Evolutionary conservation across 176 grass and related monocot species (phyloP), one percentile per base, ranked within the genome.

Genomic region (Avena atlantica): DNA sequence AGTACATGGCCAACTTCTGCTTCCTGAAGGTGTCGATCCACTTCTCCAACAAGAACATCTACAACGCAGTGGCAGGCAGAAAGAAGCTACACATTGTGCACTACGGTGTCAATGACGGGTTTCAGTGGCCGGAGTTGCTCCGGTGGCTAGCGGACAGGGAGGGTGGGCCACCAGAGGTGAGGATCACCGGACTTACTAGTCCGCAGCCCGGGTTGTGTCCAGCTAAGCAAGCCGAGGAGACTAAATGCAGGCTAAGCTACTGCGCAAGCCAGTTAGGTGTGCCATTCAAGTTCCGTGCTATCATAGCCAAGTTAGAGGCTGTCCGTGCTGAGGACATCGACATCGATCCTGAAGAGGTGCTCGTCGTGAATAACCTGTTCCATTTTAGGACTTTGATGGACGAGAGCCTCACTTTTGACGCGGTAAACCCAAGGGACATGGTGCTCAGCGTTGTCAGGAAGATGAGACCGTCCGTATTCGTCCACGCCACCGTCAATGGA

Each of bases 61-160:
- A 79, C 29, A 73, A 92, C 36, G 76, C 81, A 3, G 50, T 57
- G 27, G 47, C 72, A 20, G 73, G 56, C 25, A 79, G 70, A 45
- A 49, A 74, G 14, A 92, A 64, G 45, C 12, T 92, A 14, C 91
- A 92, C 42, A 89, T 92, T 19, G 88, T 92, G 14, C 65, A 92
- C 24, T 89, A 86, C 0, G 87, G 87, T 47, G 31, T 70, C 40
- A 37, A 51, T 15, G 75, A 84, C 5, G 79, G 91, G 16, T 76
- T 87, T 65, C 87, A 92, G n/a, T 66, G 63, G 63, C 63, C 63
- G 63, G 63, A 66, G 24, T 66, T 66, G 63, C 63, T 66, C 25
- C 63, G 58, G 34, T 67, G 69, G 2, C 70, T 86, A 8, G 71
- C 68, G 0, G 19, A 6, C 11, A 72, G 81, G 23, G 21, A 48